Conservation (phyloP, 2,329 filamentous ascomycete genomes). For the Neopestalotiopsis rosae region DNA sequence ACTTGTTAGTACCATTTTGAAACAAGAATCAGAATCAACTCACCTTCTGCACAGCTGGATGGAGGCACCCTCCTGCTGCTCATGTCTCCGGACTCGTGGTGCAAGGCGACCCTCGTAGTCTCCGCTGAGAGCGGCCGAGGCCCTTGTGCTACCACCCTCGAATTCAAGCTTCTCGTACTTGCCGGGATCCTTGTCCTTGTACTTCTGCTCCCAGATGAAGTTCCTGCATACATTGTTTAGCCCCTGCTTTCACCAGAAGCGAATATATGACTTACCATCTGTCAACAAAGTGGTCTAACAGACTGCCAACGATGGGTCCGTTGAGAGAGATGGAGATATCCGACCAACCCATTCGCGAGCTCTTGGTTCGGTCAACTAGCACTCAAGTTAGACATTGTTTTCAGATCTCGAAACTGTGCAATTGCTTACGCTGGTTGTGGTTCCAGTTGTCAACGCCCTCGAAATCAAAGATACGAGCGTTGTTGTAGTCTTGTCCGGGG, state of each 20-base stretch:
- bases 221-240: conserved; percentile 56
- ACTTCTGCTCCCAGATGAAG: conserved; percentile 86
- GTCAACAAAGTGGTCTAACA: conserved; percentile 80
- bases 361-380: conserved; percentile 74
- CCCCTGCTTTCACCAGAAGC: not conserved
- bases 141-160: conserved; percentile 26
- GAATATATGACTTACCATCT: conserved; percentile 62
- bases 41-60: conserved; percentile 59
- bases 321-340: conserved; percentile 80
- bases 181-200: conserved; percentile 56
- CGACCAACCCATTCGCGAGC: conserved; percentile 90
- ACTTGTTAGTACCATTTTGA: conserved; percentile 2
- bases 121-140: conserved; percentile 38
- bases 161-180: conserved; percentile 49
- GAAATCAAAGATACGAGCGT: conserved; percentile 84
- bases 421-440: conserved; percentile 71
- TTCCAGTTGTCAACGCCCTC: conserved; percentile 78
- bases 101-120: conserved; percentile 50
- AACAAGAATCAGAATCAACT: not conserved
- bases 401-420: not conserved
- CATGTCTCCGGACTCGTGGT: conserved; percentile 44
- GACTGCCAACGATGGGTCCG: conserved; percentile 76
- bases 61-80: conserved; percentile 28
- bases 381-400: conserved; percentile 20
- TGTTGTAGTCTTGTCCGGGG: conserved; percentile 93